These are phyloP conservation scores for Ganoderma resinaceum DNA, from an alignment of 1,284 basidiomycete genomes.

Conservation along the genomic window DNA sequence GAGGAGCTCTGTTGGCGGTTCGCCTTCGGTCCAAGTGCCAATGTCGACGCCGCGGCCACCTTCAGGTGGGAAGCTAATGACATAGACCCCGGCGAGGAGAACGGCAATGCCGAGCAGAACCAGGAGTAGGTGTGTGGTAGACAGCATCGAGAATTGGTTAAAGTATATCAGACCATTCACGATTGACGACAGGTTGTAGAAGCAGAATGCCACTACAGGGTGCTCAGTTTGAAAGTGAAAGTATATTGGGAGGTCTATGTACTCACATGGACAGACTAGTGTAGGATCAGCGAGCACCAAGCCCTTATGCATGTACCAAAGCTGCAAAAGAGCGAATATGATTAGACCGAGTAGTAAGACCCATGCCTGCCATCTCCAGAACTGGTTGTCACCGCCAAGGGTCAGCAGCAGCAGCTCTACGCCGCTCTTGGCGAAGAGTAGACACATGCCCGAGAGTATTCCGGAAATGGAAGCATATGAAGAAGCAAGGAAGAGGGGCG, in stretches of 20 bases:
- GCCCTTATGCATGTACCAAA: conserved; percentile 95
- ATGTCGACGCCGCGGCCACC: conserved; percentile 58
- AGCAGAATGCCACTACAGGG: conserved; percentile 86
- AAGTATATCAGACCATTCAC: conserved; percentile 91
- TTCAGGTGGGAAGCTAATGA: conserved; percentile 76
- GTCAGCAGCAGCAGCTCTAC: conserved; percentile 91
- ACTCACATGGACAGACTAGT: conserved; percentile 87
- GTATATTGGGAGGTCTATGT: conserved; percentile 1
- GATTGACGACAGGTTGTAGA: conserved; percentile 94
- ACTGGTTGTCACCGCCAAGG: conserved; percentile 85
- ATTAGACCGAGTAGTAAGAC: conserved; percentile 74
- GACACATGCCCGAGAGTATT: conserved; percentile 92
- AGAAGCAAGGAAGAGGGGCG: conserved; percentile 77
- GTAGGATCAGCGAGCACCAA: conserved; percentile 88
- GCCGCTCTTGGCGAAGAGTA: conserved; percentile 94
- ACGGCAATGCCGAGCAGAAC: conserved; percentile 84
- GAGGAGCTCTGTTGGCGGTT: conserved; percentile 34
- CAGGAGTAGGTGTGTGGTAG: conserved; percentile 71
- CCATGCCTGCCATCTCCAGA: conserved; percentile 87
- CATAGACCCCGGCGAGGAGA: conserved; percentile 90
- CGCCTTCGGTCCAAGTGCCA: conserved; percentile 59
- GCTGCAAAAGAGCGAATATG: conserved; percentile 77
- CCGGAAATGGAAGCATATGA: conserved; percentile 92
- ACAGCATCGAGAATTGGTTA: conserved; percentile 83
- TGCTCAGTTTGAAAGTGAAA: neutral